Base-by-base conservation (phyloP, 352 stramenopile genomes). In the Phytophthora ohioensis region DNA sequence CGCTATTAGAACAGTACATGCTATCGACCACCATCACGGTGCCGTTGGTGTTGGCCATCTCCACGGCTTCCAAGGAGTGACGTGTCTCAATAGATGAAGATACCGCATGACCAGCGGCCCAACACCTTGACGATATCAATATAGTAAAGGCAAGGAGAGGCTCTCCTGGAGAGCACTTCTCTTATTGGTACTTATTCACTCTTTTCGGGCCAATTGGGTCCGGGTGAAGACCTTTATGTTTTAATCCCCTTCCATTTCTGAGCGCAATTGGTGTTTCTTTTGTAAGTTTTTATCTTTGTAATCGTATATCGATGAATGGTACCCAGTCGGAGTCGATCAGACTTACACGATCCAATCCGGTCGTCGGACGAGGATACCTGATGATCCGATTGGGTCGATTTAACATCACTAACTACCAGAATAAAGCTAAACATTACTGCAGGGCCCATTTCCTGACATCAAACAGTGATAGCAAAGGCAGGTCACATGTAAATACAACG, bases 41-140 rank as follows among this genome's bases (percentile, higher is more conserved):
- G 41, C 86, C 86, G 52, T 94, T 62, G 8, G 41, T 46, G 47
- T 81, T 85, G 43, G 87, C 92, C 70, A 94, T 85, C 51, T 82
- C 62, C 15, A 94, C 77, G 10, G 32, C 62, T 3, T 78, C 67
- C 21, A 0, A 77, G 64, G 35, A 94, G 58, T 27, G 77, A 79
- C 27, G 66, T 66, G 67, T 92, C 69, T 3, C 83, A 82, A 57
- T 82, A 87, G n/a, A 94, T 62, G 62, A 82, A 94, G 62, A 91
- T 27, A 2, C 21, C 21, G 21, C 21, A 27, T 27, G 21, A 27
- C 2, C 21, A 1, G 21, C 21, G 21, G 21, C 21, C 21, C 21
- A 1, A 1, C 21, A 21, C 21, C 21, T 21, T 21, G 21, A 27
- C 21, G 21, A 27, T 27, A 27, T 27, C 21, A 27, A 27, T 21